Conservation (phyloP, 2,329 filamentous ascomycete species). For the Aureobasidium leucospermi region DNA sequence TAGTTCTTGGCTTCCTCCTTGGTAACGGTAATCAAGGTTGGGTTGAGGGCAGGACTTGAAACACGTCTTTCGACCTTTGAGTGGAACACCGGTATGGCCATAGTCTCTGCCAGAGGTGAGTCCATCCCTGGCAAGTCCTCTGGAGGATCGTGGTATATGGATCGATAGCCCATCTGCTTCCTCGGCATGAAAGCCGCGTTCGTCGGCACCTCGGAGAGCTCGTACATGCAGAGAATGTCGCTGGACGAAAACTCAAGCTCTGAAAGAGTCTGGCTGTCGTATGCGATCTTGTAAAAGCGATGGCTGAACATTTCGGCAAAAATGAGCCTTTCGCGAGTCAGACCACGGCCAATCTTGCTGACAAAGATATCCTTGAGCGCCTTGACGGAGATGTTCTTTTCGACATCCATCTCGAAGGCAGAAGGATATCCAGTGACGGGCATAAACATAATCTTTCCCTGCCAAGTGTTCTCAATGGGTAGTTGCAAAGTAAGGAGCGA, state of each 20-base stretch:
- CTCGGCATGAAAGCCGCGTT: slow-evolving; percentile 48
- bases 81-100: slow-evolving; percentile 67
- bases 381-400: slow-evolving; percentile 65
- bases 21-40: slow-evolving; percentile 65
- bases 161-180: slow-evolving; percentile 13
- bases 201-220: slow-evolving; percentile 70
- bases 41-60: slow-evolving; percentile 20
- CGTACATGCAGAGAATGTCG: slow-evolving; percentile 64
- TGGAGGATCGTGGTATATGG: slow-evolving; percentile 12
- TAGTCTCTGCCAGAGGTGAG: slow-evolving; percentile 54
- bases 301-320: slow-evolving; percentile 74
- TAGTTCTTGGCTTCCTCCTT: slow-evolving; percentile 63
- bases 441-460: slow-evolving; percentile 65
- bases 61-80: slow-evolving; percentile 41
- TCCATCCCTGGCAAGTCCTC: slow-evolving; percentile 47
- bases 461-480: slow-evolving; percentile 78
- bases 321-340: slow-evolving; percentile 59
- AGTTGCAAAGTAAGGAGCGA: slow-evolving; percentile 88
- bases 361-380: slow-evolving; percentile 52
- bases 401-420: slow-evolving; percentile 68
- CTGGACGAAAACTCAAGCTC: slow-evolving; percentile 58
- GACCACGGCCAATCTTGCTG: slow-evolving; percentile 40
- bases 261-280: slow-evolving; percentile 59
- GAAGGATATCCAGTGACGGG: slow-evolving; percentile 67
- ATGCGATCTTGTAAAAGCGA: slow-evolving; percentile 81